Conservation (phyloP, 2,329 filamentous ascomycete genomes). For the Aurifilum marmelostoma region DNA sequence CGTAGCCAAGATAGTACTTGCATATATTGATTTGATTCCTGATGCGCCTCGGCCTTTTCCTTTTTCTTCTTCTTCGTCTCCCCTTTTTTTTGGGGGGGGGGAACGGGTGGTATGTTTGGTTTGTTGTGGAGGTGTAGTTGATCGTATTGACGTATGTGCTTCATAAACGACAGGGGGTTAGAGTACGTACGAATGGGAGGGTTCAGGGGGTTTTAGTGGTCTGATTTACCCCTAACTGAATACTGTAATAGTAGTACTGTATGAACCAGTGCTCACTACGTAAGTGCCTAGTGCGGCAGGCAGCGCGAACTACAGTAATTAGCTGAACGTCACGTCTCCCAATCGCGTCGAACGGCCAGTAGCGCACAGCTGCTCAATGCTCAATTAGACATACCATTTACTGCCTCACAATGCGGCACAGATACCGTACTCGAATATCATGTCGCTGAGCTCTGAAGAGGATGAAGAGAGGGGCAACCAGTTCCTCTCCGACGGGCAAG, state of each 20-base stretch:
- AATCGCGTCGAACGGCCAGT: neutral
- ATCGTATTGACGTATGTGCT: neutral
- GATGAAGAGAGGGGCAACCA: conserved; percentile 31
- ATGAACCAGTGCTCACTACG: too few relatives aligned
- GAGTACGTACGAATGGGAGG: neutral
- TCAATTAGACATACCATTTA: too few relatives aligned
- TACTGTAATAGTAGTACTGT: neutral
- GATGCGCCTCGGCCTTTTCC: neutral
- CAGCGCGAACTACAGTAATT: conserved; percentile 10
- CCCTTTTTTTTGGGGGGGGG: too few relatives aligned
- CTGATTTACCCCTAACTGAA: neutral
- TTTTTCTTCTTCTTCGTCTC: neutral
- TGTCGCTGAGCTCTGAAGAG: conserved; percentile 37
- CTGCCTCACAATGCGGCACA: conserved; percentile 3
- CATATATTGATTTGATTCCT: neutral
- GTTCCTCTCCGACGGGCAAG: conserved; percentile 28
- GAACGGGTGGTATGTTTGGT: too few relatives aligned
- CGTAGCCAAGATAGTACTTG: neutral
- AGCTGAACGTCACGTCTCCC: neutral
- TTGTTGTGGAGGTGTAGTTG: neutral
- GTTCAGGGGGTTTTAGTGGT: neutral
- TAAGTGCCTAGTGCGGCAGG: neutral
- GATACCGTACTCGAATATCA: conserved; percentile 23
- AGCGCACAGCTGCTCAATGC: too few relatives aligned
- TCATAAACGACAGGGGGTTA: neutral